Base-by-base conservation (phyloP, 2,329 filamentous ascomycete species). In the Claviceps pusilla region DNA sequence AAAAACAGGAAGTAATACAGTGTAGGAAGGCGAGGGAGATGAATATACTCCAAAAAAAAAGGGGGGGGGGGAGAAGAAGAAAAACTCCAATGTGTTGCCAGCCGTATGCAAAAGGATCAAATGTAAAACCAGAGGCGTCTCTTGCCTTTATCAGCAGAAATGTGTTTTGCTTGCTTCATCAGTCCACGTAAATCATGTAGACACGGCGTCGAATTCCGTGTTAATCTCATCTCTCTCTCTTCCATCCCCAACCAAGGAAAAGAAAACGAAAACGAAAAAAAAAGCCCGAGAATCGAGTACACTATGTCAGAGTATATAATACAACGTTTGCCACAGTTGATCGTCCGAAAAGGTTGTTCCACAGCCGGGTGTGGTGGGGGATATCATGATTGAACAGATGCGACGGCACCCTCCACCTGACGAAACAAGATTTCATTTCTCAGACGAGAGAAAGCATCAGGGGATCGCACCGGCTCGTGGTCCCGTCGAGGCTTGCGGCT, bases 401-500 rank as follows among this genome's bases (percentile, higher is more conserved):
- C 37, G 19, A 11, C 46, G 12, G 42, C 45, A 39, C 39, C 35
- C 6, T 59, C 56, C 29, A 55, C 55, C 45, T 53, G 55, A 14
- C 59, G 60, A 7, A 63, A 60, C 29, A 65, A 63, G 28, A 70
- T 57, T 53, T 70, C 68, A 56, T 70, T 67, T 54, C 68, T 60
- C 50, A 70, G 60, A 16, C 65, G 61, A 37, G 68, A 70, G 10
- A 64, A 54, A 16, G 58, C 52, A 46, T 70, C 68, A 48, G 59
- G 56, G 41, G 61, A 59, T 39, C 64, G 60, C 48, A 59, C 58
- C 10, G 59, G 58, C 49, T 69, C 66, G 52, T 61, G 56, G 53
- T 69, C 67, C 39, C 62, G 51, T 31, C 62, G 65, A 50, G 64
- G 60, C 14, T 65, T 64, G 39, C 69, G 66, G 61, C 69, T 70